Percentiles rank a stretch among this genome's conserved stretches.
phyloP scores from a whole-genome alignment of 2,329 filamentous ascomycete species.

The Cladophialophora immunda region DNA sequence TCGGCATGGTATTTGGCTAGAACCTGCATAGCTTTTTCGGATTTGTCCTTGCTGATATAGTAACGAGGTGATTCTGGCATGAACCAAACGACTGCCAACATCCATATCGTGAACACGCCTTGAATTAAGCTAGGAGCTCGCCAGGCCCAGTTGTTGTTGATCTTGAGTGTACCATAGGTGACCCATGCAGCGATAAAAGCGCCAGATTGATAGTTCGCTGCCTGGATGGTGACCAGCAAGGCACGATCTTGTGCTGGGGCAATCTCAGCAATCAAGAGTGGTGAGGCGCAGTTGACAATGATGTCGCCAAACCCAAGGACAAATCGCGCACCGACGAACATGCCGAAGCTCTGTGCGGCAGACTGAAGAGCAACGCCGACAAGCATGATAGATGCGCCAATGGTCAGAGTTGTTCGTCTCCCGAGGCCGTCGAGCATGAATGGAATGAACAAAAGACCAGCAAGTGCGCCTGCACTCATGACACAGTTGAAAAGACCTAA shows the following conservation, averaged over 20 bases:
- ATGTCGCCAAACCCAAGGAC: constrained; percentile 44
- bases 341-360: constrained; percentile 41
- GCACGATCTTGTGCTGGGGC: constrained; percentile 45
- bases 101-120: constrained; percentile 66
- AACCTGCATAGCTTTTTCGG: constrained; percentile 42
- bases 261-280: constrained; percentile 44
- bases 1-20: constrained; percentile 53
- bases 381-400: constrained; percentile 37
- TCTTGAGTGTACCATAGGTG: constrained; percentile 56
- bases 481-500: constrained; percentile 41
- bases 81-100: constrained; percentile 66
- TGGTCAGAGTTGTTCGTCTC: constrained; percentile 36
- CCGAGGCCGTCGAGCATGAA: constrained; percentile 39
- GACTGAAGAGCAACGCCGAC: constrained; percentile 43
- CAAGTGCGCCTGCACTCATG: constrained; percentile 39
- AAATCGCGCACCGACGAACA: constrained; percentile 45
- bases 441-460: constrained; percentile 38
- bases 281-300: constrained; percentile 42
- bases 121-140: constrained; percentile 73
- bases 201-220: constrained; percentile 46
- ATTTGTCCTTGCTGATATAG: constrained; percentile 53
- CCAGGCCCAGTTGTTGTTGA: constrained; percentile 62
- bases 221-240: constrained; percentile 20
- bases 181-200: constrained; percentile 60
- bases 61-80: constrained; percentile 74